Evolutionary conservation across 176 grass and related monocot genomes (phyloP).

Genomic region (Ananas comosus): DNA sequence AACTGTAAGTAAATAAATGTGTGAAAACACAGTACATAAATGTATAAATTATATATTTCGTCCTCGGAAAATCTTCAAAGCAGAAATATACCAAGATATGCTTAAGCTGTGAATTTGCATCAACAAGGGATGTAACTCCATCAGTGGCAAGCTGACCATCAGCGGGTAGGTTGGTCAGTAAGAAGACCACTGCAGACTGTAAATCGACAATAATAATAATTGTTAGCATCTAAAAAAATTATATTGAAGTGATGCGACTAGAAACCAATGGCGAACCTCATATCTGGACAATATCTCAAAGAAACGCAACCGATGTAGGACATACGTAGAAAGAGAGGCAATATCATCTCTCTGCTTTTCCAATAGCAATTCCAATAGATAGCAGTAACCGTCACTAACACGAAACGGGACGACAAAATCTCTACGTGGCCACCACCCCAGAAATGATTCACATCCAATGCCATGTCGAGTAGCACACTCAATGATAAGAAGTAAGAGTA

Average conservation of each 20-base stretch:
- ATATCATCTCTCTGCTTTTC: constrained; percentile 88
- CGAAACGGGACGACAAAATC: constrained; percentile 36
- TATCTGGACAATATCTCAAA: constrained; percentile 84
- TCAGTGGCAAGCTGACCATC: constrained; percentile 38
- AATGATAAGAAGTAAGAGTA: constrained; percentile 72
- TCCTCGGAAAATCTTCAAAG: constrained; percentile 1
- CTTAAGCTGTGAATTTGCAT: constrained; percentile 60
- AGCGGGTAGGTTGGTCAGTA: constrained; percentile 36
- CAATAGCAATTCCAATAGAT: constrained; percentile 72
- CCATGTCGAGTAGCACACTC: constrained; percentile 65
- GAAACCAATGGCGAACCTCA: constrained; percentile 41
- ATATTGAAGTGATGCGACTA: too few relatives aligned
- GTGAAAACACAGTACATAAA: background rate
- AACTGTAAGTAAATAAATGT: too few relatives aligned
- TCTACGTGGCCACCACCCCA: constrained; percentile 74
- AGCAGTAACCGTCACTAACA: constrained; percentile 68
- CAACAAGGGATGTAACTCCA: constrained; percentile 41
- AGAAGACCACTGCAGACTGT: constrained; percentile 66
- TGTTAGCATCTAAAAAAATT: background rate
- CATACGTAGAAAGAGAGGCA: constrained; percentile 52
- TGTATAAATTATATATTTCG: background rate
- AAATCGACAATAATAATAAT: constrained; percentile 25
- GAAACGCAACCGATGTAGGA: constrained; percentile 74
- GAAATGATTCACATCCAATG: constrained; percentile 88
- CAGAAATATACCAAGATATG: constrained; percentile 58